Evolutionary conservation across 352 stramenopile genomes (phyloP).

Genomic region (Stephanocyclus meneghinianus): DNA sequence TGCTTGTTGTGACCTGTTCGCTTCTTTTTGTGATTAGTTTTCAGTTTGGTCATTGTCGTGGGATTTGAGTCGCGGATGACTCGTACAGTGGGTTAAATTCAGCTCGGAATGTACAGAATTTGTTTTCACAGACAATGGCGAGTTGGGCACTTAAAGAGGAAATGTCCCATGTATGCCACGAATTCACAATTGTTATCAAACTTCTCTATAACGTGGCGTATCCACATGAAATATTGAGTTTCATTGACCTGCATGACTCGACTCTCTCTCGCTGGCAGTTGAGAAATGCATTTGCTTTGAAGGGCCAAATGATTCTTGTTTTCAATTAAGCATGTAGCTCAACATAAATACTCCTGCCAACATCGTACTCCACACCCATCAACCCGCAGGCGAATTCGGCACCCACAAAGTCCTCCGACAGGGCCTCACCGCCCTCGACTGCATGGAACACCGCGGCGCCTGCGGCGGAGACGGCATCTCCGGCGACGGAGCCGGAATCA

Average conservation of each 20-base stretch:
- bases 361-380: background rate
- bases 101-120: too few relatives aligned
- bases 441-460: slow-evolving; percentile 82
- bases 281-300: too few relatives aligned
- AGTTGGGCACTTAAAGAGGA: too few relatives aligned
- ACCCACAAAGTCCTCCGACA: slow-evolving; percentile 76
- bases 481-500: slow-evolving; percentile 86
- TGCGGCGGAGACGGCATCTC: slow-evolving; percentile 81
- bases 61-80: too few relatives aligned
- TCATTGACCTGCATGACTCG: too few relatives aligned
- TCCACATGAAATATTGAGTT: too few relatives aligned
- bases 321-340: background rate
- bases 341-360: background rate
- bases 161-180: too few relatives aligned
- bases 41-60: background rate
- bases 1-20: background rate
- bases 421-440: slow-evolving; percentile 72
- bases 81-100: too few relatives aligned
- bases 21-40: background rate
- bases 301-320: background rate
- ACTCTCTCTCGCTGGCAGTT: too few relatives aligned
- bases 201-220: too few relatives aligned
- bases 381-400: slow-evolving; percentile 61
- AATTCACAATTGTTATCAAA: too few relatives aligned
- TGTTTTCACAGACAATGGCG: too few relatives aligned